Evolutionary conservation across 129 eudicot species (phyloP).

Genomic region (Tagetes erecta): DNA sequence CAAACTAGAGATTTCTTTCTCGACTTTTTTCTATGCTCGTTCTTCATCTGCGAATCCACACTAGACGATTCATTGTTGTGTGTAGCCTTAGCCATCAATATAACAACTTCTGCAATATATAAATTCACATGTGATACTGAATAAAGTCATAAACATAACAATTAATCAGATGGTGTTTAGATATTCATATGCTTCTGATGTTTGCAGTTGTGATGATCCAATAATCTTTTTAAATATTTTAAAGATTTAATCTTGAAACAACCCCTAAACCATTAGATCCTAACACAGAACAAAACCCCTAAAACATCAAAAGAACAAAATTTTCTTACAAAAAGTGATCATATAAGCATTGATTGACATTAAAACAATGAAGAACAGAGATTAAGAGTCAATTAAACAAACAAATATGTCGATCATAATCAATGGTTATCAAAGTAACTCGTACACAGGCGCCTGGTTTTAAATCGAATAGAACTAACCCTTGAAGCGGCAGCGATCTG

Average conservation of each 20-base stretch:
- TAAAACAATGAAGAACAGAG: neutral
- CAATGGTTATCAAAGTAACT: neutral
- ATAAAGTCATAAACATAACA: neutral
- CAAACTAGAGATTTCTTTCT: constrained; percentile 81
- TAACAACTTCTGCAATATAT: constrained; percentile 28
- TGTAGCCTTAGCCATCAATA: constrained; percentile 46
- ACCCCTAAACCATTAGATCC: neutral
- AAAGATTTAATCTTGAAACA: neutral
- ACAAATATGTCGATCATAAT: constrained; percentile 8
- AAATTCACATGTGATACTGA: neutral
- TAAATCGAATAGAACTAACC: constrained; percentile 14
- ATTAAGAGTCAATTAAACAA: neutral
- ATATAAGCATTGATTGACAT: neutral
- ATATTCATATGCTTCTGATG: neutral
- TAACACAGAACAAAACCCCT: constrained; percentile 3
- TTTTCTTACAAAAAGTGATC: neutral
- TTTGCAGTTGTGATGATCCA: neutral
- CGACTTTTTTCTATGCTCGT: constrained; percentile 44
- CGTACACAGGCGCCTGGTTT: constrained; percentile 3
- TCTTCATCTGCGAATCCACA: constrained; percentile 33
- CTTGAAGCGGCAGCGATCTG: constrained; percentile 26
- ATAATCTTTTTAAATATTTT: neutral
- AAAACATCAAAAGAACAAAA: constrained; percentile 9
- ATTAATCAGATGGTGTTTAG: neutral
- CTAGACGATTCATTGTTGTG: constrained; percentile 29